Evolutionary conservation across 2,329 filamentous ascomycete species (phyloP), one percentile per base, ranked within the genome.

Genomic region (Leptographium lundbergii): DNA sequence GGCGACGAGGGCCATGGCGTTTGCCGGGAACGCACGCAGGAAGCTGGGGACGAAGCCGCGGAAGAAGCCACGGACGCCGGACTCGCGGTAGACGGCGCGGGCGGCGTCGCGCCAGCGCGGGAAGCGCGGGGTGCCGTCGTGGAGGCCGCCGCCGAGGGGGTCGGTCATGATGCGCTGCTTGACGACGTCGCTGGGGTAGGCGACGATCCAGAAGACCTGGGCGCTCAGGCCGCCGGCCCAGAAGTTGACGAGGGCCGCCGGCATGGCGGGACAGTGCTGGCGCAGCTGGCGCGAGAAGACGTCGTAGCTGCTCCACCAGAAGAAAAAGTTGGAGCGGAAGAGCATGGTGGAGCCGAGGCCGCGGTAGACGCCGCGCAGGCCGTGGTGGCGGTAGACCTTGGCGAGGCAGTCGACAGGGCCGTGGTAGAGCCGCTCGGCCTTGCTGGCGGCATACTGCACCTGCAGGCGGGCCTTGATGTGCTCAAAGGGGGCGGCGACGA

Each of bases 161-260:
- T 97, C 94, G 17, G 92, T 96, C 94, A 99, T 97, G 69, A 99
- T 87, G 36, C 91, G 81, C 76, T 97, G 92, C 79, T 97, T 97
- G 59, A 97, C 85, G 25, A 96, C 89, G 70, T 97, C 92, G 54
- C 84, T 88, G 1, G 94, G 92, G 69, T 97, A 97, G 63, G 87
- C 89, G 22, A 88, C 89, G 51, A 96, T 71, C 94, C 94, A 99
- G 70, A 96, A 99, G 19, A 96, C 75, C 76, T 99, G 94, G 0
- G 94, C 94, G 54, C 87, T 91, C 57, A 97, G 74, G 0, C 94
- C 94, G 4, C 94, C 94, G 0, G 94, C 92, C 92, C 92, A 97
- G 75, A 99, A 99, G 70, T 97, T 97, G 68, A 97, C 79, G 1
- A 85, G 85, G 0, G 94, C 90, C 0, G 84, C 82, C 58, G 87